phyloP scores from a whole-genome alignment of 1,139 yeast genomes.

The Zygotorulaspora mrakii region DNA sequence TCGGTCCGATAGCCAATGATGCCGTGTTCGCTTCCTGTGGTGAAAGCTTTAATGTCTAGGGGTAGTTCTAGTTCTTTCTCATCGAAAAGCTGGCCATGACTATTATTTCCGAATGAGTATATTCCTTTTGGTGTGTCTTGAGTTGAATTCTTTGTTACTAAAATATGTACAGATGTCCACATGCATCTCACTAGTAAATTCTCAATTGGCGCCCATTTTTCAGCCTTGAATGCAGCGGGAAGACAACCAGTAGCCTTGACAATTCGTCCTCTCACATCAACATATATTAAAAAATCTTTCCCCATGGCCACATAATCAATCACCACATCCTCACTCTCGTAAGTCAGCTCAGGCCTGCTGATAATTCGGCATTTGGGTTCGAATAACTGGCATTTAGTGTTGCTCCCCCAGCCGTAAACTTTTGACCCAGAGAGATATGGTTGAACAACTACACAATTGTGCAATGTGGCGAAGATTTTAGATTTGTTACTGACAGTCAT shows the following conservation, averaged over 20 bases:
- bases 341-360: conserved; percentile 28
- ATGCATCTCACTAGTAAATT: conserved; percentile 45
- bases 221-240: conserved; percentile 17
- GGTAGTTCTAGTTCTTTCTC: conserved; percentile 2
- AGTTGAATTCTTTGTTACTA: conserved; percentile 15
- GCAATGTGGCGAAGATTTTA: conserved; percentile 26
- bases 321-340: conserved; percentile 11
- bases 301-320: conserved; percentile 30
- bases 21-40: conserved; percentile 88
- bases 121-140: conserved; percentile 26
- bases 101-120: conserved; percentile 64
- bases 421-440: conserved; percentile 35
- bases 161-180: conserved; percentile 78
- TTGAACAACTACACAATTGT: conserved; percentile 43
- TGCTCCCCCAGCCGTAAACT: conserved; percentile 79
- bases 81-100: conserved; percentile 62
- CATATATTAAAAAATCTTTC: conserved; percentile 27
- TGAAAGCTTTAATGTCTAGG: conserved; percentile 27
- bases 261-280: conserved; percentile 15
- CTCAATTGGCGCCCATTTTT: conserved; percentile 13
- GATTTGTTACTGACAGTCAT: conserved; percentile 16
- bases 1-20: conserved; percentile 42
- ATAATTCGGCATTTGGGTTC: conserved; percentile 31
- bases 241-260: conserved; percentile 36
- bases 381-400: conserved; percentile 67